Evolutionary conservation across 1,284 basidiomycete genomes (phyloP).

Genomic region (Puccinia triticina): DNA sequence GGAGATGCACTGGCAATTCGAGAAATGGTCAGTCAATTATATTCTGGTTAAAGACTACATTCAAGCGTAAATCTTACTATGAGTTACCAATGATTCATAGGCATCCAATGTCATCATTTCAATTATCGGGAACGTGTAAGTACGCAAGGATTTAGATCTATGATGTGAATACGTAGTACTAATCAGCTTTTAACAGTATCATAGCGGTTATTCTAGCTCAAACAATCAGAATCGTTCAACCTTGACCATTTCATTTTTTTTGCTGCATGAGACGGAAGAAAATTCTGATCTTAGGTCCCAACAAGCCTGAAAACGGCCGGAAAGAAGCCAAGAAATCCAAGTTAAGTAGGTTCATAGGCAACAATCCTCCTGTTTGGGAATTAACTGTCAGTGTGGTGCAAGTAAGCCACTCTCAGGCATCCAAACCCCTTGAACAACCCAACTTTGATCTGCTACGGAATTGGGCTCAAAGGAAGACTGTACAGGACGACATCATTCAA

Average conservation of each 20-base stretch:
- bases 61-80: not conserved
- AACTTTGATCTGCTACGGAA: constrained; percentile 44
- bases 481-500: constrained; percentile 27
- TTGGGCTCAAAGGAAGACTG: constrained; percentile 40
- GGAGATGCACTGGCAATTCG: constrained; percentile 40
- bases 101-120: constrained; percentile 48
- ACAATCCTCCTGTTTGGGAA: constrained; percentile 32
- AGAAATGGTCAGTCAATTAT: constrained; percentile 42
- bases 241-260: constrained; percentile 19
- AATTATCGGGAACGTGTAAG: constrained; percentile 49
- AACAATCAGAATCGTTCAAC: constrained; percentile 45
- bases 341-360: not conserved
- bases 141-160: not conserved
- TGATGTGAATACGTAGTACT: not conserved
- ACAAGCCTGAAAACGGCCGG: not conserved
- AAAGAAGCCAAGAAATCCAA: constrained; percentile 3
- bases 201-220: constrained; percentile 40
- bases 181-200: not conserved
- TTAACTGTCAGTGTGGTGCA: constrained; percentile 43
- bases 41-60: not conserved
- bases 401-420: constrained; percentile 46
- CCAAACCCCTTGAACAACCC: constrained; percentile 42
- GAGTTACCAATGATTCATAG: not conserved
- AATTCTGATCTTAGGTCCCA: not conserved
- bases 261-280: constrained; percentile 14